Evolutionary conservation across 129 eudicot genomes (phyloP), one percentile per base, ranked within the genome.

Genomic region (Chrysanthemum seticuspe): DNA sequence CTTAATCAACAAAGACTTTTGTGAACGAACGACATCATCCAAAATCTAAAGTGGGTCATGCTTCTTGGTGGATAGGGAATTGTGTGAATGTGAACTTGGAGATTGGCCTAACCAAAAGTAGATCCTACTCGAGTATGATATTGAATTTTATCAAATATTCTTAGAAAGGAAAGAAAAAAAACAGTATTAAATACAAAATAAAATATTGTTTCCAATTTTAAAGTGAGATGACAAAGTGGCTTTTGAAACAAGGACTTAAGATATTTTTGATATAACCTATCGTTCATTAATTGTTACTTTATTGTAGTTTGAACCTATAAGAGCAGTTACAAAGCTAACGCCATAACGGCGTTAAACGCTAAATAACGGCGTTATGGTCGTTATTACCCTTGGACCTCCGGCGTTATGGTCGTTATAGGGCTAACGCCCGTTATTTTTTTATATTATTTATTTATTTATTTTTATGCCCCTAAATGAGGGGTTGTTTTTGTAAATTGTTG

Each of bases 91-190:
- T 62, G 23, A 62, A 31, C 36, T 8, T 62, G 13, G 48, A 62
- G 19, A 62, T 62, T 34, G 49, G 50, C 68, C 68, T 62, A 62
- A 62, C 50, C 8, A 60, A 53, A 59, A 59, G 63, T 58, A 19
- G 63, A 58, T 58, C 9, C 62, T 52, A 18, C 36, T 13, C 15
- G 64, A 16, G 25, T 27, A 21, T 58, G 65, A 25, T 10, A 29
- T 21, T 60, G 27, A 1, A 18, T 57, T n/a, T 57, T 18, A 1
- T 8, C 1, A n/a, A 12, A 18, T 11, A n/a, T 18, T 6, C 23
- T 53, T 53, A 0, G 14, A 12, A 0, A 31, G 6, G 6, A 10
- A 10, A 15, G 19, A 18, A 18, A 1, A 1, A 18, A 57, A 15
- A 57, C 4, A 18, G 2, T 2, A 10, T n/a, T 57, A 1, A 13